Conservation (phyloP, 352 stramenopile genomes). For the Elongisporangium anandrum region DNA sequence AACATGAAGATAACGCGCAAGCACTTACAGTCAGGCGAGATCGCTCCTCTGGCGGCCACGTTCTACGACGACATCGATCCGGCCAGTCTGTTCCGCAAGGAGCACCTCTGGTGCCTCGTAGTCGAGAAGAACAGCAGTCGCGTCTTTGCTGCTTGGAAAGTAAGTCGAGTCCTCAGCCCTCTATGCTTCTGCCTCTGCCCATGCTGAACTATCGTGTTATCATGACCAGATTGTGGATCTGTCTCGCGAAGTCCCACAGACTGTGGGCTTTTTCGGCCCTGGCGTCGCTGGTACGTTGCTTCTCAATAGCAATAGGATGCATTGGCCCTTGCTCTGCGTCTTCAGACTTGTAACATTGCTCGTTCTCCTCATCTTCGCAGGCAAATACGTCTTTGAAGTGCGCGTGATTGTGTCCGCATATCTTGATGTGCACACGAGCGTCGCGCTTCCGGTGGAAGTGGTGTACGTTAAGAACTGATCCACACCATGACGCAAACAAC, state of each 20-base stretch:
- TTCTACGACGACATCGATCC: constrained; percentile 71
- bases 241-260: constrained; percentile 40
- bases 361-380: constrained; percentile 11
- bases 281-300: constrained; percentile 36
- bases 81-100: constrained; percentile 63
- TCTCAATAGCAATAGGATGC: not conserved
- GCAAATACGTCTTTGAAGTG: constrained; percentile 76
- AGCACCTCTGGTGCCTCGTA: constrained; percentile 70
- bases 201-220: not conserved
- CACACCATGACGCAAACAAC: not conserved
- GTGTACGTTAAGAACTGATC: constrained; percentile 4
- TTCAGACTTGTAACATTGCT: not conserved
- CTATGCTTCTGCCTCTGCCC: not conserved
- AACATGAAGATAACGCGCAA: constrained; percentile 44
- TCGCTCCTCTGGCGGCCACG: constrained; percentile 50
- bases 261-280: constrained; percentile 60
- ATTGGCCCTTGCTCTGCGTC: not conserved
- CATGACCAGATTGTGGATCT: constrained; percentile 41
- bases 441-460: constrained; percentile 32
- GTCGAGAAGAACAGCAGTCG: constrained; percentile 52
- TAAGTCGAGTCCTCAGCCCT: constrained; percentile 6
- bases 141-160: constrained; percentile 69
- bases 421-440: constrained; percentile 47
- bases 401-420: constrained; percentile 62
- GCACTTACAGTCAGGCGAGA: constrained; percentile 34